Evolutionary conservation across 2,329 filamentous ascomycete species (phyloP).

Genomic region (Calonectria pteridis): DNA sequence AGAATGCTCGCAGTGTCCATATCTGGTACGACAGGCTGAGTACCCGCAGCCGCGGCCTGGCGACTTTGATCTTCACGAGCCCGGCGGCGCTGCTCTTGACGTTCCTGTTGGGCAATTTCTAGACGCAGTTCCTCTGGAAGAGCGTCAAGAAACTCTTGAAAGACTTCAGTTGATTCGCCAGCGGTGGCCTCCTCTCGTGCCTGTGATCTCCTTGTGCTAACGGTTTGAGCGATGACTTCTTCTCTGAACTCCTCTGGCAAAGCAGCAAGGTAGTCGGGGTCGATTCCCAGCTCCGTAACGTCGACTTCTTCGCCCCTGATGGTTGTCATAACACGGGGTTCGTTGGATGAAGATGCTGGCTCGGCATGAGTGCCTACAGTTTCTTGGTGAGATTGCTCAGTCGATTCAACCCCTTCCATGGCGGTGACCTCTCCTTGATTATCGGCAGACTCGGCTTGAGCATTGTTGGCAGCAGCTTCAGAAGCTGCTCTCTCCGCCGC

Average conservation of each 20-base stretch:
- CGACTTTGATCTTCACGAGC: conserved; percentile 86
- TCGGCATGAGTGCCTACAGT: conserved; percentile 46
- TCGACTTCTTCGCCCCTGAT: conserved; percentile 91
- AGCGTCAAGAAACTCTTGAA: conserved; percentile 93
- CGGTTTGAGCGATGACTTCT: conserved; percentile 92
- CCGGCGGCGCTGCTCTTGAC: conserved; percentile 86
- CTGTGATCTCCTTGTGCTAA: conserved; percentile 85
- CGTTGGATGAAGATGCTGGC: conserved; percentile 33
- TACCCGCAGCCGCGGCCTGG: conserved; percentile 67
- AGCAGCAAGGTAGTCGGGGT: conserved; percentile 94
- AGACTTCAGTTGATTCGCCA: conserved; percentile 86
- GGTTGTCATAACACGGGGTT: conserved; percentile 78
- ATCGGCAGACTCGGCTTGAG: conserved; percentile 17
- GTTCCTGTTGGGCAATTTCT: conserved; percentile 92
- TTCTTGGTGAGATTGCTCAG: conserved; percentile 50
- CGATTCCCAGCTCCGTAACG: conserved; percentile 94
- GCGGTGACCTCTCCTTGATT: conserved; percentile 50
- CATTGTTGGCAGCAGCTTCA: conserved; percentile 57
- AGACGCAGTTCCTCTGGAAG: conserved; percentile 89
- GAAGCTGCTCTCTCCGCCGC: conserved; percentile 68
- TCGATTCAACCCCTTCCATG: conserved; percentile 84
- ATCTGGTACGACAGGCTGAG: conserved; percentile 71
- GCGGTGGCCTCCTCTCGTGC: conserved; percentile 75
- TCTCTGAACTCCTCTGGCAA: conserved; percentile 96
- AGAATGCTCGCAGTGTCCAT: conserved; percentile 96